Evolutionary conservation across 2,329 filamentous ascomycete genomes (phyloP).

Genomic region (Pseudogymnoascus sp.): DNA sequence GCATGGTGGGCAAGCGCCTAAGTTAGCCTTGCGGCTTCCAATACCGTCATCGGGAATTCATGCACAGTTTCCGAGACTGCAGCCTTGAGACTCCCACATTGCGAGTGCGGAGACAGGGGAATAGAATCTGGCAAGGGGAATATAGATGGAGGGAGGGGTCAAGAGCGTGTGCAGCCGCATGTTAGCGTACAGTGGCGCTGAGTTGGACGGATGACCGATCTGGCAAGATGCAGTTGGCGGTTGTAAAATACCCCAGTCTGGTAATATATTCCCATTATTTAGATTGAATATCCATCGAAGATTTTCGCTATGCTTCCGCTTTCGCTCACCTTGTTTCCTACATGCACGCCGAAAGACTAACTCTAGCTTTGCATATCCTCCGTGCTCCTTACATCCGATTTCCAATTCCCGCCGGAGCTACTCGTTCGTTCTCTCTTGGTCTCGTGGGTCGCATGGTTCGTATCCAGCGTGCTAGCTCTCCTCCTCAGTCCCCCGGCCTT

Average conservation of each 20-base stretch:
- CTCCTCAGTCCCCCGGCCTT: conserved; percentile 28
- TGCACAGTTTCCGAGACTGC: not conserved
- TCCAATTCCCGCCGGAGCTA: conserved; percentile 21
- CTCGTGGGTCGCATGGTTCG: conserved; percentile 19
- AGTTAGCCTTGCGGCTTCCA: not conserved
- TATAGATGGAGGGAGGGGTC: not conserved
- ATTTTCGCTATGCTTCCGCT: conserved; percentile 7
- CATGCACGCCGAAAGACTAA: not conserved
- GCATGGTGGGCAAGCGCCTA: not conserved
- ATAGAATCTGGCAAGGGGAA: not conserved
- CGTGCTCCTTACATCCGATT: not conserved
- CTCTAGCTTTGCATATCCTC: conserved; percentile 5
- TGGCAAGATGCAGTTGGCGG: not conserved
- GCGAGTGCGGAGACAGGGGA: not conserved
- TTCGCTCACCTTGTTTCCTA: not conserved
- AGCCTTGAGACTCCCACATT: not conserved
- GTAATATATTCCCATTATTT: not conserved
- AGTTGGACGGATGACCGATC: not conserved
- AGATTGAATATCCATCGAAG: not conserved
- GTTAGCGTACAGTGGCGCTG: not conserved
- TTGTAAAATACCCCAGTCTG: not conserved
- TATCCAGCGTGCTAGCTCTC: conserved; percentile 26
- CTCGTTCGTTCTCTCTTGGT: conserved; percentile 24
- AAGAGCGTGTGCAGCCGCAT: not conserved
- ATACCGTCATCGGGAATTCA: conserved; percentile 1